phyloP scores from a whole-genome alignment of 176 grass and related monocot genomes.

The Microstegium vimineum region DNA sequence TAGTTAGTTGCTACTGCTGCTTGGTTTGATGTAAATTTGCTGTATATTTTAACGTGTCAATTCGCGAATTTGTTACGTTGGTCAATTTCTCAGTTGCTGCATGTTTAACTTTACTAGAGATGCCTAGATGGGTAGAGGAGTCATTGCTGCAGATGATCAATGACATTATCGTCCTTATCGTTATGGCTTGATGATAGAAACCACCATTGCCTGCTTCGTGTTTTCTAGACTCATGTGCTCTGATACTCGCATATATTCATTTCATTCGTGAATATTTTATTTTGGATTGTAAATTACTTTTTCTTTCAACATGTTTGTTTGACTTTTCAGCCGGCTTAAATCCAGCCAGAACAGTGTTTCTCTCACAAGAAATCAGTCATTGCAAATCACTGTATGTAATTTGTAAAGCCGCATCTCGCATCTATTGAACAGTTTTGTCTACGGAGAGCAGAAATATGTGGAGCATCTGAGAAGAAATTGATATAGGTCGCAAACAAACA shows the following conservation, averaged over 20 bases:
- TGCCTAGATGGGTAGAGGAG: constrained; percentile 1
- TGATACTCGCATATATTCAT: not conserved
- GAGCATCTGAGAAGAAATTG: not conserved
- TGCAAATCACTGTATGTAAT: not conserved
- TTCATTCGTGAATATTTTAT: not conserved
- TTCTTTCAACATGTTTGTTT: too few relatives aligned
- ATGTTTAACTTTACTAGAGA: constrained; percentile 21
- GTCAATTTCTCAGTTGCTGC: not conserved
- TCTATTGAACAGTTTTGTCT: not conserved
- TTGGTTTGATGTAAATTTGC: constrained; percentile 51
- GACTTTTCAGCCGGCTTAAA: too few relatives aligned
- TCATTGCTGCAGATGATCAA: constrained; percentile 23
- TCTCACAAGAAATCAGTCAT: too few relatives aligned
- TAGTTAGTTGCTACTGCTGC: not conserved
- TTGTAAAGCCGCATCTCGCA: not conserved
- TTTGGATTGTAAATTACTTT: not conserved
- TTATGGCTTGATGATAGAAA: not conserved
- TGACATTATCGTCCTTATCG: constrained; percentile 17
- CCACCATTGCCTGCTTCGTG: not conserved
- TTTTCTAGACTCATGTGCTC: not conserved
- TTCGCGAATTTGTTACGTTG: not conserved
- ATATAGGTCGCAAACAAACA: not conserved
- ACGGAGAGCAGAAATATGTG: not conserved
- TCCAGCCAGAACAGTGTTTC: too few relatives aligned
- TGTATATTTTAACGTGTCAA: constrained; percentile 39